Base-by-base conservation (phyloP, 306 rosid species). In the Abrus precatorius region DNA sequence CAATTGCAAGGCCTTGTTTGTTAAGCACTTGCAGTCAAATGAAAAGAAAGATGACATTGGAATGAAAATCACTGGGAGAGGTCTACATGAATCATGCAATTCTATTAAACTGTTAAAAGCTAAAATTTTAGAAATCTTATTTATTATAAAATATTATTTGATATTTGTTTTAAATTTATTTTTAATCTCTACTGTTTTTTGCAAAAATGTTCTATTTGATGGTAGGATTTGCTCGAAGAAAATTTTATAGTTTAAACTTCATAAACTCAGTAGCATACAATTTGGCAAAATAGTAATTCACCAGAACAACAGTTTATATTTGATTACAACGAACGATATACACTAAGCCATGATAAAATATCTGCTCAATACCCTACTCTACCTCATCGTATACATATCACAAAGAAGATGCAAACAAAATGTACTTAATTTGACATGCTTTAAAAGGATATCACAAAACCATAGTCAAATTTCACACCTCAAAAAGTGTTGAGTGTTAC, bases 1-100 rank as follows among this genome's bases (percentile, higher is more conserved):
- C 14, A 45, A 29, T 32, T 41, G 13, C 56, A 28, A 50, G 66
- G 33, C 40, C 69, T 45, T 34, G 43, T 68, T 77, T 77, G 69
- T 78, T 55, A 20, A 20, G 27, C 3, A 27, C 20, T 20, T 34
- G 12, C 53, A 67, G 20, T 67, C 72, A 9, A 48, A 7, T 44
- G 48, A 44, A 44, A 44, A 44, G n/a, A 20, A 38, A 34, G 40
- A 36, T 36, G 40, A 36, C 2, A 36, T 52, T 33, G 76, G 12
- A 32, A 12, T 50, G 30, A n/a, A 8, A 3, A 44, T 36, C 1
- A 5, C 5, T 3, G 48, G 40, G 20, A 20, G 20, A 20, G 20
- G 20, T 20, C 20, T 20, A 20, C 20, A 0, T 20, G 20, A 20
- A 20, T 20, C 20, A 20, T 20, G 20, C 20, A 20, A 20, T 20